These are phyloP conservation scores for Aaosphaeria arxii DNA, from an alignment of 2,329 filamentous ascomycete species.

Conservation along the genomic window DNA sequence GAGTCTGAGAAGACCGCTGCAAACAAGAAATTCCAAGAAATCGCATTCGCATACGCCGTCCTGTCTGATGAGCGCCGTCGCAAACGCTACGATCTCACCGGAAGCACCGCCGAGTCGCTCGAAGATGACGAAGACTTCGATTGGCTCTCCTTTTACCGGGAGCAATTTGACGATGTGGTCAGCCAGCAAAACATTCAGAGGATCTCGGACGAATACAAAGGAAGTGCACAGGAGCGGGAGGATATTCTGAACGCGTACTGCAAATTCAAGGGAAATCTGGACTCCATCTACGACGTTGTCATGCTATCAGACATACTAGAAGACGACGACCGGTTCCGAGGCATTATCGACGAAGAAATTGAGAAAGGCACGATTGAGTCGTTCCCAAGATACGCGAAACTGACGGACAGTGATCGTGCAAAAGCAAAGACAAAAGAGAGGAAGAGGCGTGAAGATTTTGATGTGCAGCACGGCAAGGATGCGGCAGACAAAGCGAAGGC, in stretches of 20 bases:
- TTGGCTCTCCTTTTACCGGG: constrained; percentile 86
- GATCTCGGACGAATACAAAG: constrained; percentile 77
- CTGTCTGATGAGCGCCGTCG: constrained; percentile 80
- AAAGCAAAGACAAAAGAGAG: constrained; percentile 33
- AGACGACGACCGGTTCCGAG: constrained; percentile 82
- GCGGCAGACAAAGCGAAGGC: constrained; percentile 63
- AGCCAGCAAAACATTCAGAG: constrained; percentile 70
- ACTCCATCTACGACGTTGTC: constrained; percentile 72
- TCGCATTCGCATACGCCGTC: constrained; percentile 92
- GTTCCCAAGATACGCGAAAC: constrained; percentile 72
- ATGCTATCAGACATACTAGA: constrained; percentile 82
- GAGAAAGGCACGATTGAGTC: constrained; percentile 62
- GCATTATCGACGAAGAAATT: constrained; percentile 80
- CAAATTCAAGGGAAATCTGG: constrained; percentile 70
- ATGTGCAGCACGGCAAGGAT: constrained; percentile 51
- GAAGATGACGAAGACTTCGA: constrained; percentile 72
- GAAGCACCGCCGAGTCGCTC: constrained; percentile 81
- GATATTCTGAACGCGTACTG: constrained; percentile 78
- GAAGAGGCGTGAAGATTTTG: constrained; percentile 41
- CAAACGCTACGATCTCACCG: constrained; percentile 83
- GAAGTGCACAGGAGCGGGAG: constrained; percentile 76
- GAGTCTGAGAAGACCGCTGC: constrained; percentile 67
- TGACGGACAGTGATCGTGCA: constrained; percentile 30
- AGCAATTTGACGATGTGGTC: constrained; percentile 76
- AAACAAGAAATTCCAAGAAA: constrained; percentile 78